phyloP scores from a whole-genome alignment of 2,329 filamentous ascomycete species.

The Ophiognomonia clavigignenti-juglandacearum region DNA sequence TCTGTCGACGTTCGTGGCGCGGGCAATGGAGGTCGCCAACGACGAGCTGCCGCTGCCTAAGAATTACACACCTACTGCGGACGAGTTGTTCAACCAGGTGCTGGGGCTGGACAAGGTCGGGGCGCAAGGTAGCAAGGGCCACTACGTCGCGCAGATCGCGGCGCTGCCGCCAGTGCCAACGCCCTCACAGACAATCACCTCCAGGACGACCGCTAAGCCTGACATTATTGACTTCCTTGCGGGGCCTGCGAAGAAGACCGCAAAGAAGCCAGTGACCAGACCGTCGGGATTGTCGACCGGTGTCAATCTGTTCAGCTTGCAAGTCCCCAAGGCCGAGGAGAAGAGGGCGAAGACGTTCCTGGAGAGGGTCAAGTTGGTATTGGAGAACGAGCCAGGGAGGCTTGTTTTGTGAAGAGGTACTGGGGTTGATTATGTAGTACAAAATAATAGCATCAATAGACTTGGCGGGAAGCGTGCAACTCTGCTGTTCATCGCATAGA shows the following conservation, averaged over 20 bases:
- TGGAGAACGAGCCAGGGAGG: constrained; percentile 75
- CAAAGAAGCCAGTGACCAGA: constrained; percentile 28
- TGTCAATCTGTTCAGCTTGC: constrained; percentile 76
- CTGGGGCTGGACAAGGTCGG: constrained; percentile 59
- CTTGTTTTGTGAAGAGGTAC: constrained; percentile 55
- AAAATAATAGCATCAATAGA: constrained; percentile 13
- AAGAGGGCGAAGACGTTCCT: constrained; percentile 77
- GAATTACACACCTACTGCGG: constrained; percentile 59
- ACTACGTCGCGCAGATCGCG: constrained; percentile 68
- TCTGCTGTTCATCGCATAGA: not conserved
- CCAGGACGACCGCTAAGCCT: constrained; percentile 40
- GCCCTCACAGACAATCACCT: constrained; percentile 26
- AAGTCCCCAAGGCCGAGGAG: constrained; percentile 75
- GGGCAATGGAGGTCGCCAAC: constrained; percentile 83
- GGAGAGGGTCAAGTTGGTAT: constrained; percentile 75
- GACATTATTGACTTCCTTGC: constrained; percentile 84
- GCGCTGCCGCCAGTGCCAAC: constrained; percentile 45
- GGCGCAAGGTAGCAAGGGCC: constrained; percentile 49
- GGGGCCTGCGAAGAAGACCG: constrained; percentile 25
- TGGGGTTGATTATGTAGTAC: no score
- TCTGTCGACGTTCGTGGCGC: constrained; percentile 78
- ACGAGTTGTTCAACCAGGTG: constrained; percentile 86
- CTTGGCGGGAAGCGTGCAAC: not conserved
- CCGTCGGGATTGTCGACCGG: constrained; percentile 46
- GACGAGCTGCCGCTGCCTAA: constrained; percentile 70